phyloP scores from a whole-genome alignment of 2,329 filamentous ascomycete genomes.

The Clonostachys rosea region DNA sequence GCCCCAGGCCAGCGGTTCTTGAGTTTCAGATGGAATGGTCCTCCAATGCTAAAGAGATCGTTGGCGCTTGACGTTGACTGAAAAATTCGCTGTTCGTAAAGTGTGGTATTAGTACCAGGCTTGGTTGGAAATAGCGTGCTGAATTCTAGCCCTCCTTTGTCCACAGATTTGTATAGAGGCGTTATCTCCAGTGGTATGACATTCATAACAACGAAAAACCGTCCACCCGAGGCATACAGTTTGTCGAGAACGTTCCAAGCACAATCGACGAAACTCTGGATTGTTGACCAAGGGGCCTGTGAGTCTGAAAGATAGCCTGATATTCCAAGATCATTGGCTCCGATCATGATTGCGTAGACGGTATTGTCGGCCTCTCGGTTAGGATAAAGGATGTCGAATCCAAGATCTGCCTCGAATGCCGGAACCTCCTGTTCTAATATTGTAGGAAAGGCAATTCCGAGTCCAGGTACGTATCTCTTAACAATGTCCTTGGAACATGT shows the following conservation, averaged over 20 bases:
- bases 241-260: slow-evolving; percentile 58
- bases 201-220: slow-evolving; percentile 71
- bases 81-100: slow-evolving; percentile 36
- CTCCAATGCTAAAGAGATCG: slow-evolving; percentile 41
- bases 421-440: slow-evolving; percentile 58
- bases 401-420: slow-evolving; percentile 46
- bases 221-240: slow-evolving; percentile 61
- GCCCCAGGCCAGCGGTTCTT: slow-evolving; percentile 50
- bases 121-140: neutral
- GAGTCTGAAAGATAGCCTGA: slow-evolving; percentile 62
- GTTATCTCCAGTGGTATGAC: slow-evolving; percentile 61
- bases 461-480: slow-evolving; percentile 34
- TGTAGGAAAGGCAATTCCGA: slow-evolving; percentile 57
- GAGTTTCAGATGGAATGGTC: slow-evolving; percentile 36
- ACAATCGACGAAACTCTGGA: slow-evolving; percentile 64
- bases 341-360: slow-evolving; percentile 75
- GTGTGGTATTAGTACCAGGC: slow-evolving; percentile 31
- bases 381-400: slow-evolving; percentile 33
- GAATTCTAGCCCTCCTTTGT: neutral
- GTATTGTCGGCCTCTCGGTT: slow-evolving; percentile 48
- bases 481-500: slow-evolving; percentile 68
- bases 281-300: slow-evolving; percentile 52
- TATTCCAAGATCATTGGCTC: slow-evolving; percentile 72
- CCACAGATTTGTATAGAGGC: slow-evolving; percentile 54
- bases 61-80: slow-evolving; percentile 45